Conservation (phyloP, 2,329 filamentous ascomycete genomes). For the Corinectria fuckeliana region DNA sequence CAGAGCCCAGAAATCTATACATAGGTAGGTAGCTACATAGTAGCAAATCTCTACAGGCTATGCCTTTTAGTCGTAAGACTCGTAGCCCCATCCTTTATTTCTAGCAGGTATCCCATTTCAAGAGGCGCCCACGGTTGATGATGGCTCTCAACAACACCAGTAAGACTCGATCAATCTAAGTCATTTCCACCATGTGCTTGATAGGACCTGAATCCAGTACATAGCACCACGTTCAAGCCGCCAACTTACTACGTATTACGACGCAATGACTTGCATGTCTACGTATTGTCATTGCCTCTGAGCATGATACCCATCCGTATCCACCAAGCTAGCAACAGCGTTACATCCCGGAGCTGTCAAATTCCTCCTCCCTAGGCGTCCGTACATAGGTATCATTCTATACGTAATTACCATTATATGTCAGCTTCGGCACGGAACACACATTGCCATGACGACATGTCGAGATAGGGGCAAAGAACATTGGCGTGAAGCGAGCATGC, state of each 20-base stretch:
- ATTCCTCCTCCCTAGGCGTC: not conserved
- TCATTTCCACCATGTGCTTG: not conserved
- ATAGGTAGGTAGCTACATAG: no score
- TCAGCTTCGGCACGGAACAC: not conserved
- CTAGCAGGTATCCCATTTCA: not conserved
- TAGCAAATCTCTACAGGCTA: not conserved
- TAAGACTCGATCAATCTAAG: not conserved
- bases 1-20: not conserved
- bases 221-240: no score
- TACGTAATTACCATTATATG: not conserved
- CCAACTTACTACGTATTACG: not conserved
- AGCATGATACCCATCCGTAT: not conserved
- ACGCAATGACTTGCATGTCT: not conserved
- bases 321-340: not conserved
- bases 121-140: no score
- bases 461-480: not conserved
- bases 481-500: no score
- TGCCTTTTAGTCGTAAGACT: slow-evolving; percentile 2
- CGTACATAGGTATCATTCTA: slow-evolving; percentile 9
- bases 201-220: not conserved
- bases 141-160: no score
- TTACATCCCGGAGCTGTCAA: slow-evolving; percentile 17
- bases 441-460: not conserved
- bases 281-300: not conserved
- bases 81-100: slow-evolving; percentile 4